A percentile compares a stretch with the other conserved stretches of the same genome.
phyloP scores from a whole-genome alignment of 805 yeast genomes.

The Phaffomyces thermotolerans region DNA sequence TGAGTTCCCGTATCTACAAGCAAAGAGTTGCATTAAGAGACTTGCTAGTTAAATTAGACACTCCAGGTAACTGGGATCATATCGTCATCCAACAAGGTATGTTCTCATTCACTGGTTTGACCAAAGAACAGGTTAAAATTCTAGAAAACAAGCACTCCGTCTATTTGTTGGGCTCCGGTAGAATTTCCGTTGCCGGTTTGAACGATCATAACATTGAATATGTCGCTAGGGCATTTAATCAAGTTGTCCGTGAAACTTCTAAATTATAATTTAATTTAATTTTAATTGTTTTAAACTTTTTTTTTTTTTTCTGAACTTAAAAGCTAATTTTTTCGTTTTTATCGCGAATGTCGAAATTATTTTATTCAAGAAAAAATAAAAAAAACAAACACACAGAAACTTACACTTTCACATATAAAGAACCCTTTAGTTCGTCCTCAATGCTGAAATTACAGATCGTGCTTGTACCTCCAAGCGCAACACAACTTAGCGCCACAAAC shows the following conservation, averaged over 20 bases:
- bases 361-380: no score
- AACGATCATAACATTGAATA: conserved; percentile 68
- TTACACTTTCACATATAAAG: no score
- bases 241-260: conserved; percentile 45
- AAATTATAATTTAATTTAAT: conserved; percentile 12
- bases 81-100: conserved; percentile 88
- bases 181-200: conserved; percentile 92
- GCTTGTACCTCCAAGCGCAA: conserved; percentile 34
- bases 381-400: no score
- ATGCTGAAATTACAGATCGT: conserved; percentile 26
- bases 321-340: not conserved
- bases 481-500: conserved; percentile 11
- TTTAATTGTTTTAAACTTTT: no score
- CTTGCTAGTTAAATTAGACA: conserved; percentile 50
- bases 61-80: conserved; percentile 94
- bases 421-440: no score
- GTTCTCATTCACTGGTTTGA: conserved; percentile 92
- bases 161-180: conserved; percentile 74
- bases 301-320: not conserved
- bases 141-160: conserved; percentile 75
- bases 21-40: conserved; percentile 70
- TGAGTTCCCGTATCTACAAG: conserved; percentile 74
- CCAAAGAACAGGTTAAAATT: conserved; percentile 65
- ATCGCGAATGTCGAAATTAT: not conserved
- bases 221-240: conserved; percentile 78